These are phyloP conservation scores for Sclerotinia nivalis DNA, from an alignment of 2,329 filamentous ascomycete genomes.

Conservation along the genomic window DNA sequence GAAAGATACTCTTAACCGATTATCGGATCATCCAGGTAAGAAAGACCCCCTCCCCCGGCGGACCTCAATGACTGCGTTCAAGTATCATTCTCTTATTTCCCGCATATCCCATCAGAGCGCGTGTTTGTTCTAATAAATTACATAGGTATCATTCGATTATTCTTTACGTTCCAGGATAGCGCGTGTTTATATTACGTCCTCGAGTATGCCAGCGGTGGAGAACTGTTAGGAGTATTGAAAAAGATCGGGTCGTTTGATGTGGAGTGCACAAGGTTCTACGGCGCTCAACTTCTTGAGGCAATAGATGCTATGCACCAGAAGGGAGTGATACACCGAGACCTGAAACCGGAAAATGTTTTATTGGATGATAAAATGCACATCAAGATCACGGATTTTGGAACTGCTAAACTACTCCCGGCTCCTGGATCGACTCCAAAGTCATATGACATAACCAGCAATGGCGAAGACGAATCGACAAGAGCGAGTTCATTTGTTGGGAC, in stretches of 20 bases:
- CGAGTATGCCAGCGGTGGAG: slow-evolving; percentile 88
- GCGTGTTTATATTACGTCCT: slow-evolving; percentile 94
- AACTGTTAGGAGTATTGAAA: slow-evolving; percentile 89
- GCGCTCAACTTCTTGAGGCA: slow-evolving; percentile 91
- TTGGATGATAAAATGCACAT: slow-evolving; percentile 95
- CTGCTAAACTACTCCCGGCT: slow-evolving; percentile 83
- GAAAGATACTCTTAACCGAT: slow-evolving; percentile 92
- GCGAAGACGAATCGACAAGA: slow-evolving; percentile 62
- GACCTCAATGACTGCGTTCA: neutral
- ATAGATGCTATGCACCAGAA: slow-evolving; percentile 98
- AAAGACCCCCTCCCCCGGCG: neutral
- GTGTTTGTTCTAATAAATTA: neutral
- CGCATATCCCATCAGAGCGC: neutral
- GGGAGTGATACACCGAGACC: slow-evolving; percentile 92
- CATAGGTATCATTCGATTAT: slow-evolving; percentile 79
- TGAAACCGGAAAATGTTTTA: slow-evolving; percentile 96
- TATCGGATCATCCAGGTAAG: slow-evolving; percentile 83
- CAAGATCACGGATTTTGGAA: slow-evolving; percentile 98
- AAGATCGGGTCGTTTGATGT: slow-evolving; percentile 93
- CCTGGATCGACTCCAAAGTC: slow-evolving; percentile 43
- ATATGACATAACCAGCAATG: slow-evolving; percentile 44
- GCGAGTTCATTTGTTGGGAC: slow-evolving; percentile 96
- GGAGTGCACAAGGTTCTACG: slow-evolving; percentile 92
- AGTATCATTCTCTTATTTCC: neutral
- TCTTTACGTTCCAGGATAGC: slow-evolving; percentile 99